Base-by-base conservation (phyloP, 75 land plant genomes). In the Pinus taeda region DNA sequence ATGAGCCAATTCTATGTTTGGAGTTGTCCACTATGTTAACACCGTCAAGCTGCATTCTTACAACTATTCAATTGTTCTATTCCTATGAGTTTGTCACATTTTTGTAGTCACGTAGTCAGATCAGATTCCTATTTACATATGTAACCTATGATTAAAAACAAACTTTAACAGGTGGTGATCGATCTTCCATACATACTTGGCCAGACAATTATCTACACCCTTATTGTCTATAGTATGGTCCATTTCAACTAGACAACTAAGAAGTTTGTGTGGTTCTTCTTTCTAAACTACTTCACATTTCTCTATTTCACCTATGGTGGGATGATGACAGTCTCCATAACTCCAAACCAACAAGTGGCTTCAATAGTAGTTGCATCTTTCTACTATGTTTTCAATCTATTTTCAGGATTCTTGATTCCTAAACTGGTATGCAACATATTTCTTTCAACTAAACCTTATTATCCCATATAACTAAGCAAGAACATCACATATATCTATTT, bases 281-380 rank as follows among this genome's bases (percentile, higher is more conserved):
- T 86, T 78, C 56, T 92, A 56, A 81, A 73, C 72, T 95, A 81
- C 90, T 88, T 92, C 89, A 83, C 92, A 18, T 88, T 93, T 77
- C 82, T 93, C 21, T 88, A 86, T 82, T 93, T 89, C 82, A 91
- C 98, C 8, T 91, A 91, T 81, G 92, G 90, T 45, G 97, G 97
- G 26, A 94, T 94, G 97, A 85, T 94, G 95, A 81, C 92, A 29
- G 97, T 94, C 20, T 81, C 95, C 60, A 80, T 94, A 69, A 84
- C 88, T 42, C 83, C 87, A 76, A 86, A 78, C 64, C 4, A 75
- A 13, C 84, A 88, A 66, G 58, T 88, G 15, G 94, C 92, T 33
- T 80, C 94, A 33, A 78, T 92, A 18, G 33, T 87, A 22, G 75
- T 88, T 62, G 77, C 88, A 13, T 80, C 84, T 42, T 76, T 77